Conservation (phyloP, 164 flowering plant species). For the Umbilicus rupestris region DNA sequence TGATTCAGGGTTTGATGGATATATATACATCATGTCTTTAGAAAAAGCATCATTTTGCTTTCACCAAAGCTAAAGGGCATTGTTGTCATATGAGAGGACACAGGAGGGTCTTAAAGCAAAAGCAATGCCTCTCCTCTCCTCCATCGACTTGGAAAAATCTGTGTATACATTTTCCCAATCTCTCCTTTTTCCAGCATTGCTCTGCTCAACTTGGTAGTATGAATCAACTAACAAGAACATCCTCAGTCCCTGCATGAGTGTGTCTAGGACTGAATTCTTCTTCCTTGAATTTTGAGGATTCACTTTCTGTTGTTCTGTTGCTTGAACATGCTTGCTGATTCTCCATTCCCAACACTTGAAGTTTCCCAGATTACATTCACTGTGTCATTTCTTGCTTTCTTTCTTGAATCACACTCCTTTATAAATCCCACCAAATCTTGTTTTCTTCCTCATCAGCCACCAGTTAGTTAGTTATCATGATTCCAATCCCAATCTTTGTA, state of each 20-base stretch:
- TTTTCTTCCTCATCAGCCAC: not conserved
- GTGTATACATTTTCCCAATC: conserved; percentile 7
- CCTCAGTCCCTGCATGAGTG: not conserved
- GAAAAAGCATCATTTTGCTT: conserved; percentile 14
- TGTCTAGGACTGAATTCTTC: conserved; percentile 30
- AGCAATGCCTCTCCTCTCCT: not conserved
- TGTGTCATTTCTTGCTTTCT: too few species aligned
- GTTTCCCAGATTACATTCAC: conserved; percentile 45
- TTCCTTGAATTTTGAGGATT: conserved; percentile 67
- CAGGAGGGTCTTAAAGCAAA: conserved; percentile 12
- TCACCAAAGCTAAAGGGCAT: conserved; percentile 59
- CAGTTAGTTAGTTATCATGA: conserved; percentile 12
- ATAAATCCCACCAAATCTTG: conserved; percentile 12
- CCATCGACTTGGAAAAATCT: not conserved
- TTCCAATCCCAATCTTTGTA: conserved; percentile 27
- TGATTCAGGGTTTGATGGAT: conserved; percentile 25
- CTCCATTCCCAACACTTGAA: conserved; percentile 27
- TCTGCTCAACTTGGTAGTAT: not conserved
- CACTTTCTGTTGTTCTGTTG: not conserved
- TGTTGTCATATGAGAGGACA: conserved; percentile 33
- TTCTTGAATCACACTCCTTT: conserved; percentile 28
- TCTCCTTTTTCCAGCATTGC: conserved; percentile 2
- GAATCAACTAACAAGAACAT: not conserved
- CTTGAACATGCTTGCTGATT: conserved; percentile 22
- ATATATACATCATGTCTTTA: conserved; percentile 14